phyloP scores from a whole-genome alignment of 495 filamentous ascomycete genomes.

The Physcia stellaris region DNA sequence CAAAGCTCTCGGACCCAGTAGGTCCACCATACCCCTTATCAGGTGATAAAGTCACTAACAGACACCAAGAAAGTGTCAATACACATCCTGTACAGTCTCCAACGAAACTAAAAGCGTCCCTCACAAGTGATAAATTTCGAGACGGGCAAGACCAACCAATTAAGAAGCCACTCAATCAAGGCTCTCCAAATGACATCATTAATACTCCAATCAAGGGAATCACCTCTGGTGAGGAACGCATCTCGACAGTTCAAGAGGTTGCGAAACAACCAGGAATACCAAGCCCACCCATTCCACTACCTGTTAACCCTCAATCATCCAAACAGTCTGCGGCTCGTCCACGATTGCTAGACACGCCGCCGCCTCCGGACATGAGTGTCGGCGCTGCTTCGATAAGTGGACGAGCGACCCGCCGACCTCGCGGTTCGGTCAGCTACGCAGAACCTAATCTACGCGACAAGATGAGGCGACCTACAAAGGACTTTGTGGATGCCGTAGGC shows the following conservation, averaged over 20 bases:
- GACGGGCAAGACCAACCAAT: no score
- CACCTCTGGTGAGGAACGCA: background rate
- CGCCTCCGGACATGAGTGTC: constrained; percentile 33
- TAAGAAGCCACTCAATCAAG: no score
- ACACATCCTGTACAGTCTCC: constrained; percentile 27
- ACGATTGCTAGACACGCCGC: constrained; percentile 36
- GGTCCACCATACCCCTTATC: constrained; percentile 14
- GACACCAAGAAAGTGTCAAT: constrained; percentile 49
- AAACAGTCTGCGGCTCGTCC: constrained; percentile 22
- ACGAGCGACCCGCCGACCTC: constrained; percentile 49
- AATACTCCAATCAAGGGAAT: no score
- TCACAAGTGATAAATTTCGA: constrained; percentile 7
- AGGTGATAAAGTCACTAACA: constrained; percentile 16
- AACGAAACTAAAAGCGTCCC: constrained; percentile 17
- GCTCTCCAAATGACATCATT: no score
- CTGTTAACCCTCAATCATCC: constrained; percentile 19
- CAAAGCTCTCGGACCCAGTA: constrained; percentile 48
- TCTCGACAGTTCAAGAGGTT: background rate
- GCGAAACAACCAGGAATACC: constrained; percentile 11
- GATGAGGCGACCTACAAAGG: constrained; percentile 71
- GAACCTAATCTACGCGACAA: constrained; percentile 76
- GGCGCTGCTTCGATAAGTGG: constrained; percentile 27
- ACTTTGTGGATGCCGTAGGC: constrained; percentile 56
- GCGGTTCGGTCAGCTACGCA: constrained; percentile 64
- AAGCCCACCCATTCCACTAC: constrained; percentile 10